Percentiles rank a stretch among this genome's conserved stretches.
Evolutionary conservation across 75 land plant genomes (phyloP).

Genomic region (Pinus taeda): DNA sequence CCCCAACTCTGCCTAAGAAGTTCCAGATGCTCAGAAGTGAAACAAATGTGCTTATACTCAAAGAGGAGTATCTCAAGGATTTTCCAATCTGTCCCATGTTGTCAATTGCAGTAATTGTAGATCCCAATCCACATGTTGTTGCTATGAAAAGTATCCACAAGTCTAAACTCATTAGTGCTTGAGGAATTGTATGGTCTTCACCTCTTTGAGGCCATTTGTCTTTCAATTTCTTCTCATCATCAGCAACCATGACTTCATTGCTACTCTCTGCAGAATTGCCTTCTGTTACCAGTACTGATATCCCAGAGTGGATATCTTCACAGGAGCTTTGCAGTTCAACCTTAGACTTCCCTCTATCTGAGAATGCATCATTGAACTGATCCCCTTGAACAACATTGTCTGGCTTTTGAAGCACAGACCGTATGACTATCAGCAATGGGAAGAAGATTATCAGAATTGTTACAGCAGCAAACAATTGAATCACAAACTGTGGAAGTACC

Average conservation of each 20-base stretch:
- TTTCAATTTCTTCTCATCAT: not conserved
- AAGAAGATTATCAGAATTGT: constrained; percentile 14
- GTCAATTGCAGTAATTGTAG: constrained; percentile 17
- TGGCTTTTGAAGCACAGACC: not conserved
- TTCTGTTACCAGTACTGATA: not conserved
- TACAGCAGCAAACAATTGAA: constrained; percentile 7
- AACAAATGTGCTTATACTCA: constrained; percentile 23
- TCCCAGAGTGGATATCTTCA: not conserved
- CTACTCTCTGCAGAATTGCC: not conserved
- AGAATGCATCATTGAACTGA: not conserved
- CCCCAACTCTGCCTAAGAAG: constrained; percentile 28
- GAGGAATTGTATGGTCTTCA: constrained; percentile 19
- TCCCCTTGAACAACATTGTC: not conserved
- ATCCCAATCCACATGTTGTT: constrained; percentile 38
- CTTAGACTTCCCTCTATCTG: not conserved
- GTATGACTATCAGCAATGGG: not conserved
- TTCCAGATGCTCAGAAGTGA: constrained; percentile 35
- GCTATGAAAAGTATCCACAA: constrained; percentile 30
- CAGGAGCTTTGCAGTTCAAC: not conserved
- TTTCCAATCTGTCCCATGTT: constrained; percentile 36
- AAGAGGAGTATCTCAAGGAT: constrained; percentile 19
- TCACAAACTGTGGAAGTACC: not conserved
- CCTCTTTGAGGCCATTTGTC: constrained; percentile 22
- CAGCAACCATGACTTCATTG: not conserved
- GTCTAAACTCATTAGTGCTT: constrained; percentile 28